Evolutionary conservation across 768 basidiomycete species (phyloP).

Genomic region (Suillus sp.): DNA sequence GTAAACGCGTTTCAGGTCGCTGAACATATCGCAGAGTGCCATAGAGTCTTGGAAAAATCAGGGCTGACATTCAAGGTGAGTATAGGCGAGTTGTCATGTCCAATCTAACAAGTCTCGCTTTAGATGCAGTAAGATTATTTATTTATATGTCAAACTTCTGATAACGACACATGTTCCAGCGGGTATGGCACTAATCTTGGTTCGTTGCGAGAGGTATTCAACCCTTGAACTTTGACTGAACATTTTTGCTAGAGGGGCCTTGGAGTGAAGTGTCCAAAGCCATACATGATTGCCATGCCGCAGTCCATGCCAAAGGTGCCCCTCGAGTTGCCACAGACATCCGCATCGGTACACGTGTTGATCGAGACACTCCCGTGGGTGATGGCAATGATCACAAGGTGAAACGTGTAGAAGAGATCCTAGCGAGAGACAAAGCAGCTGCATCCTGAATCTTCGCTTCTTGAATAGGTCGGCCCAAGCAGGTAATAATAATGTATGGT

Average conservation of each 20-base stretch:
- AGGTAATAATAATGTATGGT: background rate
- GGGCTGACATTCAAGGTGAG: constrained; percentile 83
- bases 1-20: constrained; percentile 53
- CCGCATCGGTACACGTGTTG: constrained; percentile 87
- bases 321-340: constrained; percentile 89
- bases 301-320: constrained; percentile 76
- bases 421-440: constrained; percentile 41
- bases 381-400: constrained; percentile 82
- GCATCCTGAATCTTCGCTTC: constrained; percentile 4
- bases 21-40: constrained; percentile 79
- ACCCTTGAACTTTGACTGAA: constrained; percentile 10
- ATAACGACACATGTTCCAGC: constrained; percentile 39
- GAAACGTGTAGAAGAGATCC: constrained; percentile 76
- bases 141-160: constrained; percentile 36
- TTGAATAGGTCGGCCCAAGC: background rate
- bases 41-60: constrained; percentile 77
- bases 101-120: background rate
- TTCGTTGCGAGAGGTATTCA: constrained; percentile 24
- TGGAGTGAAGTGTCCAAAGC: constrained; percentile 84
- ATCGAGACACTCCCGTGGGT: constrained; percentile 62
- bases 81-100: constrained; percentile 4
- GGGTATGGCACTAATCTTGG: constrained; percentile 94
- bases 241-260: constrained; percentile 60
- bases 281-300: constrained; percentile 89
- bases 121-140: constrained; percentile 41